phyloP scores from a whole-genome alignment of 768 basidiomycete species.

The Podaxis sp. region DNA sequence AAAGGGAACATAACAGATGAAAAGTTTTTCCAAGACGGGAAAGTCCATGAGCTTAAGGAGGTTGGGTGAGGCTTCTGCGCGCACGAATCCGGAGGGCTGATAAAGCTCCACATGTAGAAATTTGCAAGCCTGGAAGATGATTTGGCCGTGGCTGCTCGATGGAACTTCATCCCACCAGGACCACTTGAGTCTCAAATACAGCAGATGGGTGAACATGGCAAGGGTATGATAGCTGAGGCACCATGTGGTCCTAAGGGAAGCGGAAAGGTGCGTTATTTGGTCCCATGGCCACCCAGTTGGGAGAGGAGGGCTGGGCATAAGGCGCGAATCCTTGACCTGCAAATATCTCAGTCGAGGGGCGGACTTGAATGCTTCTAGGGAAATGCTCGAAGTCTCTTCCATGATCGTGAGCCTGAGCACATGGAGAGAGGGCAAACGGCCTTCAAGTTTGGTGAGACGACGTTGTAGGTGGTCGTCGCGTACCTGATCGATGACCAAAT shows the following conservation, averaged over 20 bases:
- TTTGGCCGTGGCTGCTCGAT: not conserved
- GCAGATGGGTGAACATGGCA: not conserved
- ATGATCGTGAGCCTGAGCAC: not conserved
- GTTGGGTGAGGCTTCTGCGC: not conserved
- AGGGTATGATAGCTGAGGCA: not conserved
- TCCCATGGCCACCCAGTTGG: not conserved
- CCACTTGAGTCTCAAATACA: not conserved
- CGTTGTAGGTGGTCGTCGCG: not conserved
- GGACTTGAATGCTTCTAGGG: not conserved
- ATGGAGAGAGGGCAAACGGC: not conserved
- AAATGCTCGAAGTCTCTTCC: too few relatives aligned
- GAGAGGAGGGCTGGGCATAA: too few relatives aligned
- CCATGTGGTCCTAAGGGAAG: not conserved
- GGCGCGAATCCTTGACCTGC: not conserved
- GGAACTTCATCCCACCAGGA: not conserved
- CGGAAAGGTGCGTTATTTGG: not conserved
- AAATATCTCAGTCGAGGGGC: not conserved
- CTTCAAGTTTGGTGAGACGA: not conserved
- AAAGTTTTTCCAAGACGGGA: not conserved
- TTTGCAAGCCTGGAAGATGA: not conserved
- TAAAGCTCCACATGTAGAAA: not conserved
- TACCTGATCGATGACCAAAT: not conserved
- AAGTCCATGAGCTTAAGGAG: not conserved
- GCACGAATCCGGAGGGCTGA: not conserved
- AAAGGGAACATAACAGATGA: not conserved